phyloP scores from a whole-genome alignment of 2,329 filamentous ascomycete genomes.

The Parascedosporium putredinis region DNA sequence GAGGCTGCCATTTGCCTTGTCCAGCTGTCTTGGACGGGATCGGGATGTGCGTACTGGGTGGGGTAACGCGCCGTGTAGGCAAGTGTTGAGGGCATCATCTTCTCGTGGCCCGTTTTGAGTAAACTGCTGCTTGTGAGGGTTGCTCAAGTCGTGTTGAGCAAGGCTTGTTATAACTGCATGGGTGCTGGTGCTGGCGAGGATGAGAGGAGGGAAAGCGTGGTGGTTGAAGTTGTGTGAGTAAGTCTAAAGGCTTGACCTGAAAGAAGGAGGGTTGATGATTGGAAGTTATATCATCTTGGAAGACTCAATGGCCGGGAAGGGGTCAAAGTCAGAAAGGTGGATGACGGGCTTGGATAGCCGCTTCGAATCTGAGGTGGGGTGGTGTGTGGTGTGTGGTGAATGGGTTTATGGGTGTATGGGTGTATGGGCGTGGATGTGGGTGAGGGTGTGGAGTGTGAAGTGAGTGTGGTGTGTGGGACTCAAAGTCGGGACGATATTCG shows the following conservation, averaged over 20 bases:
- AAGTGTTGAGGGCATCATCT: constrained; percentile 3
- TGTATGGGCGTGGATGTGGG: not conserved
- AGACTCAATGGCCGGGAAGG: not conserved
- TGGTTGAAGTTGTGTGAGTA: not conserved
- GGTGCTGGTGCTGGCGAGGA: not conserved
- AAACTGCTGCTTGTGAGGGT: not conserved
- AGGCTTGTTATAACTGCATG: not conserved
- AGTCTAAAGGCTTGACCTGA: not conserved
- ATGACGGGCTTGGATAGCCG: not conserved
- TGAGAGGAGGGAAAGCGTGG: not conserved
- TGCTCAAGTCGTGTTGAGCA: constrained; percentile 1
- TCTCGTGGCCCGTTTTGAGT: not conserved
- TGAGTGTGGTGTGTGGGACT: too few relatives aligned
- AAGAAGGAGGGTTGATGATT: not conserved
- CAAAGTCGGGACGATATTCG: too few relatives aligned
- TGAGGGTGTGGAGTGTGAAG: too few relatives aligned
- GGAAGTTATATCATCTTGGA: constrained; percentile 5
- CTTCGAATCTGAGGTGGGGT: constrained; percentile 6
- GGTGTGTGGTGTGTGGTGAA: not conserved
- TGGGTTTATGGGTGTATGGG: not conserved
- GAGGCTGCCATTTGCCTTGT: constrained; percentile 39
- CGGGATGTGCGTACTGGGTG: constrained; percentile 17
- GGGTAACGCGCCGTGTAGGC: constrained; percentile 8
- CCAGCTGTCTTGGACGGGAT: constrained; percentile 39
- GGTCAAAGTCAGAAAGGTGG: not conserved